Base-by-base conservation (phyloP, 371 early-diverging fungal species). In the Actinomucor elegans region DNA sequence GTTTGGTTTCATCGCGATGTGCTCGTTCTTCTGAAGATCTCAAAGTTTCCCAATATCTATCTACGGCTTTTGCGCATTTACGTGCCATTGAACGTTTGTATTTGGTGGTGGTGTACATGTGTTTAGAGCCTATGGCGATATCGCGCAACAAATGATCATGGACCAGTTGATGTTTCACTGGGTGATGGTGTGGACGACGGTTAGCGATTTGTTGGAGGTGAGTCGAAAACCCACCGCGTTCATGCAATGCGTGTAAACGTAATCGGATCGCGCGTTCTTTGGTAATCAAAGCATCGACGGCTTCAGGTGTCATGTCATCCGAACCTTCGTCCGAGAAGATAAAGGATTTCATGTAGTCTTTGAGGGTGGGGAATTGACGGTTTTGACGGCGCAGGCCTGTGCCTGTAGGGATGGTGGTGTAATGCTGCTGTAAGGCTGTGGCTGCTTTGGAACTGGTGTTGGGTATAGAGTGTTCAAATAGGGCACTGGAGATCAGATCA, bases 31-130 rank as follows among this genome's bases (percentile, higher is more conserved):
- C 81, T 23, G 76, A 73, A 4, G 79, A 77, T 5, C 79, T 58
- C 1, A 80, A 62, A 5, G 60, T 62, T 18, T 81, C 82, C 72
- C 80, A 85, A 44, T 83, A 79, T 6, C 73, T 58, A 5, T 77
- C 74, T n/a, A 87, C 59, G 26, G 83, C 80, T 43, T 78, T 83
- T 40, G 81, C 81, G 47, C 81, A 78, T 49, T 73, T 78, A 43
- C 74, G 71, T 0, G 85, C 82, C 15, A 69, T 68, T 8, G 64
- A 69, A n/a, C 67, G 59, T 45, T 74, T 79, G 31, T 76, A 65
- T 42, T 74, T 76, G 23, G 65, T 53, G 48, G 69, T 71, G 14
- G 66, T 59, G 6, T 67, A 67, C 34, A 81, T 72, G 4, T 71
- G 41, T 46, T 78, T 70, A 8, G 84, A 59, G 6, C 72, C 56